A percentile compares a stretch with the other conserved stretches of the same genome.
Evolutionary conservation across 371 early-diverging fungal species (phyloP).

Genomic region (Actinomucor elegans): DNA sequence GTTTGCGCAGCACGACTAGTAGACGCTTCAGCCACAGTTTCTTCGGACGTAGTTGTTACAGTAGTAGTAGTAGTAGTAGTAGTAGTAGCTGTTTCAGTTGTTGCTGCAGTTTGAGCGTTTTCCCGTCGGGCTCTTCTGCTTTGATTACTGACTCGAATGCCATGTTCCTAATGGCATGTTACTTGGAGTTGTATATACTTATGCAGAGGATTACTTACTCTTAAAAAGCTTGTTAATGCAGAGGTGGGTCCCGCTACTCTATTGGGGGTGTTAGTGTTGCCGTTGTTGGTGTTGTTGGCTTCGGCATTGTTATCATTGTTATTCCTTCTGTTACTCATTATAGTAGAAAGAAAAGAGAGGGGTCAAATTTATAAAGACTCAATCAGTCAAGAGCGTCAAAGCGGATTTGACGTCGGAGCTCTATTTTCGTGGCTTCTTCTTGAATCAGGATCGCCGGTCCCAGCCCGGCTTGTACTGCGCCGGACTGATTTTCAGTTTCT

Average conservation of each 20-base stretch:
- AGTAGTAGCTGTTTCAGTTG: slow-evolving; percentile 2
- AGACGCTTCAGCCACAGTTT: slow-evolving; percentile 8
- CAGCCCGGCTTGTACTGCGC: too few species aligned
- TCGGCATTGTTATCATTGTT: too few species aligned
- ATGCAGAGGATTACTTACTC: slow-evolving; percentile 22
- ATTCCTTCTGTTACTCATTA: slow-evolving; percentile 1
- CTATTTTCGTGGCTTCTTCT: too few species aligned
- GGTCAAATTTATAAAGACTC: background rate
- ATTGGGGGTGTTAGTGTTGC: slow-evolving; percentile 18
- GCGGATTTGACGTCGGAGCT: background rate
- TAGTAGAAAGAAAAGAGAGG: background rate
- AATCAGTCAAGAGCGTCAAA: slow-evolving; percentile 2
- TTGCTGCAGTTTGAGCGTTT: background rate
- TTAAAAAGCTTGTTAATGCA: slow-evolving; percentile 68
- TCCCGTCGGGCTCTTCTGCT: slow-evolving; percentile 24
- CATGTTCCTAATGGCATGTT: slow-evolving; percentile 59
- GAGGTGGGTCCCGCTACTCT: slow-evolving; percentile 68
- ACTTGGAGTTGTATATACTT: background rate
- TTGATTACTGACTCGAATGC: slow-evolving; percentile 62
- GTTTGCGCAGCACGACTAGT: slow-evolving; percentile 18
- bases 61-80: slow-evolving; percentile 19
- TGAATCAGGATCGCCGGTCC: too few species aligned
- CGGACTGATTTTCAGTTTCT: too few species aligned
- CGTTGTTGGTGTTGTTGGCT: background rate
- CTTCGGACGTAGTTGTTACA: background rate